Base-by-base conservation (phyloP, 2,329 filamentous ascomycete species). In the Fusarium praegraminearum region DNA sequence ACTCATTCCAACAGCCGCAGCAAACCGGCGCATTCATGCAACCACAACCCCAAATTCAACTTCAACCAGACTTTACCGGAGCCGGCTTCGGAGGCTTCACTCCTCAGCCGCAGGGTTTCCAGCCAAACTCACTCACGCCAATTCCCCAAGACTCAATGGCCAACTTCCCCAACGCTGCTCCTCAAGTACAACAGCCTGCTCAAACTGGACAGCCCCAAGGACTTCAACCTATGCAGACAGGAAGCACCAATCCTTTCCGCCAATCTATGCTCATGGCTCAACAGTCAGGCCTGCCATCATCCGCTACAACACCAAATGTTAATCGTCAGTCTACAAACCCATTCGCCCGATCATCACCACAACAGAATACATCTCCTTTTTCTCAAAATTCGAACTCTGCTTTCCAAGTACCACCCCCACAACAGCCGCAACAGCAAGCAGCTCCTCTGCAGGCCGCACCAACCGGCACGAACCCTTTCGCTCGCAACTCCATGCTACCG, bases 221-320 rank as follows among this genome's bases (percentile, higher is more conserved):
- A 2, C 71, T 70, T 30, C 72, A 73, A 57, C 72, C 72, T 6
- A 76, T 76, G 71, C 71, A 68, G 45, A 73, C 78, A 12, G 80
- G 79, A 38, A 89, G 84, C 24, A 97, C 94, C 10, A 99, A 99
- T 77, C 96, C 96, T 0, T 99, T 99, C 87, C 88, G 96, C 43
- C 91, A 94, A 76, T 98, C 95, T 2, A 95, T 95, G 90, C 84
- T 97, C 82, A 85, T 86, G 83, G 82, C 78, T 64, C 83, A 86
- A 75, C 83, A 84, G 73, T 88, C 88, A 10, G 86, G 86, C 47
- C 78, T 83, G 62, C 77, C 83, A 65, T 78, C 83, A 56, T 81
- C 83, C 26, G 78, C 81, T 32, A 77, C 83, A n/a, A 77, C 82
- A 28, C 70, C 67, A 76, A 81, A 61, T 76, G 84, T 74, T 65